These are phyloP conservation scores for Clohesyomyces aquaticus DNA, from an alignment of 495 filamentous ascomycete species.

Conservation along the genomic window DNA sequence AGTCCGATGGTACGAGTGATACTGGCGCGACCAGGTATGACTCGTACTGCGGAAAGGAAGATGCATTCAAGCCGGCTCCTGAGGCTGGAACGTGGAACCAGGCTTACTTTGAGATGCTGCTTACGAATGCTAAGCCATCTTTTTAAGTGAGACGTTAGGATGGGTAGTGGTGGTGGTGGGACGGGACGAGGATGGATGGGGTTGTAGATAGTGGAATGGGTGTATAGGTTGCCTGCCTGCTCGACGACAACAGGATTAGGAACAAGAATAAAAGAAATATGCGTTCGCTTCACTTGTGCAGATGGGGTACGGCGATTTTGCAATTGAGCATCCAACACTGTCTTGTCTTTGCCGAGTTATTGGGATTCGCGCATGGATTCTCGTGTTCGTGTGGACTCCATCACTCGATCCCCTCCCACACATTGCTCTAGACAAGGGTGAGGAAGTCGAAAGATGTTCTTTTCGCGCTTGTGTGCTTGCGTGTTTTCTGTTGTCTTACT, in stretches of 20 bases:
- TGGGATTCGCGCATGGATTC: too few species aligned
- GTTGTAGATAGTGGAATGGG: background rate
- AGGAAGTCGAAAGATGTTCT: too few species aligned
- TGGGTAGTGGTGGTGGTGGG: background rate
- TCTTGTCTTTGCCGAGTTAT: too few species aligned
- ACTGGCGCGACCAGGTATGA: conserved; percentile 67
- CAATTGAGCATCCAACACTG: too few species aligned
- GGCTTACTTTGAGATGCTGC: conserved; percentile 72
- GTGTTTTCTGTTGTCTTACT: too few species aligned
- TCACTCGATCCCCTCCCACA: too few species aligned
- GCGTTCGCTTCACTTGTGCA: conserved; percentile 20
- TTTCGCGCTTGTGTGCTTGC: too few species aligned
- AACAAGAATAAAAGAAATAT: conserved; percentile 5
- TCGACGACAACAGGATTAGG: conserved; percentile 1
- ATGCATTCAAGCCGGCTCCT: conserved; percentile 66
- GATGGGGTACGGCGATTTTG: conserved; percentile 6
- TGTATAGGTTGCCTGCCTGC: background rate
- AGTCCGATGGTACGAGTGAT: conserved; percentile 77
- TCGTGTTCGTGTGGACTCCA: too few species aligned
- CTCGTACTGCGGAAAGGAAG: conserved; percentile 67
- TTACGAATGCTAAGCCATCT: conserved; percentile 67
- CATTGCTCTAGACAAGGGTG: too few species aligned
- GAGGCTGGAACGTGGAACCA: conserved; percentile 82
- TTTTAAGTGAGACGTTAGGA: conserved; percentile 25
- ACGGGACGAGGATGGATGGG: background rate